These are phyloP conservation scores for Penicillium sp. DNA, from an alignment of 2,329 filamentous ascomycete species.

Conservation along the genomic window DNA sequence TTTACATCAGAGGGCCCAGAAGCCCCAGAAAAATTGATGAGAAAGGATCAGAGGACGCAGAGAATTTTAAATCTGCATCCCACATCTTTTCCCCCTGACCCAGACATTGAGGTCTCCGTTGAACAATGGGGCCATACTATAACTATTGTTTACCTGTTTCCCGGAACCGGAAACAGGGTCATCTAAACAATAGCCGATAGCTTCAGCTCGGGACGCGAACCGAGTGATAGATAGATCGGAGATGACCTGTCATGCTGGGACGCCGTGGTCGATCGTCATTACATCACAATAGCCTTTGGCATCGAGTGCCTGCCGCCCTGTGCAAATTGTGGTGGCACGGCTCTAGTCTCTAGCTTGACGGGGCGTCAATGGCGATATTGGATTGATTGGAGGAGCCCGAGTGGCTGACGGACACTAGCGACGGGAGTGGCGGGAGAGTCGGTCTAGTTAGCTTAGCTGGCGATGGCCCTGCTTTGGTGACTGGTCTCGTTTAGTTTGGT, in stretches of 20 bases:
- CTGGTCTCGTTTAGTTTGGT: not conserved
- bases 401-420: not conserved
- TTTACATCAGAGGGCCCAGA: not conserved
- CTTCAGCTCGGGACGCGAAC: not conserved
- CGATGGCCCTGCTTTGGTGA: not conserved
- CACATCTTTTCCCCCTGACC: not conserved
- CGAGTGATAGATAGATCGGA: constrained; percentile 4
- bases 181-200: not conserved
- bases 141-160: not conserved
- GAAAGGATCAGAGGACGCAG: not conserved
- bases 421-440: not conserved
- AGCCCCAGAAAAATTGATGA: not conserved
- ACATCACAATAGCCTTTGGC: not conserved
- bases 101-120: not conserved
- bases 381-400: not conserved
- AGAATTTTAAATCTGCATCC: not conserved
- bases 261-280: not conserved
- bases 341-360: not conserved
- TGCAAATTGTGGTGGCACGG: not conserved
- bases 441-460: not conserved
- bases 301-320: not conserved
- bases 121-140: not conserved
- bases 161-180: not conserved
- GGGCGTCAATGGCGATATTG: not conserved
- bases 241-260: constrained; percentile 1